Conservation (phyloP, 1,139 yeast genomes). For the Debaryomyces udenii region DNA sequence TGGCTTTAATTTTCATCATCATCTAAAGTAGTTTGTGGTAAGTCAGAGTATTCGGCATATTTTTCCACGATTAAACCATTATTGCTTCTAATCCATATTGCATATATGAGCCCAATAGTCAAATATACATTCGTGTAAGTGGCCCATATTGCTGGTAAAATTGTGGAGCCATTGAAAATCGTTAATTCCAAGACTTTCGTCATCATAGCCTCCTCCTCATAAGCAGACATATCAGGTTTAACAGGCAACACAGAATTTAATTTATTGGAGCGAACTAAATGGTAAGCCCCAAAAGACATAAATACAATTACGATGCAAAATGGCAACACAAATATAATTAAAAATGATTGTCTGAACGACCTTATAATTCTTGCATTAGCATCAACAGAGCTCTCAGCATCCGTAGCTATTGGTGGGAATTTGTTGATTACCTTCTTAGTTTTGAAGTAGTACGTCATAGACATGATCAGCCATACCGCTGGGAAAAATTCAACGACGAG, state of each 20-base stretch:
- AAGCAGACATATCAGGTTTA: too few relatives aligned
- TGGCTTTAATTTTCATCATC: slow-evolving; percentile 3
- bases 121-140: slow-evolving; percentile 20
- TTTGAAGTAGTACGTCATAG: slow-evolving; percentile 27
- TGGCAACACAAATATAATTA: slow-evolving; percentile 35
- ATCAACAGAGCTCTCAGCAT: slow-evolving; percentile 22
- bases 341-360: slow-evolving; percentile 35
- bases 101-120: slow-evolving; percentile 27
- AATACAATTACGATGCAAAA: slow-evolving; percentile 16
- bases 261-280: not conserved
- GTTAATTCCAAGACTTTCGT: slow-evolving; percentile 1
- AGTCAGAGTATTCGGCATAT: slow-evolving; percentile 1
- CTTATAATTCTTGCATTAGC: slow-evolving; percentile 24
- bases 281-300: not conserved
- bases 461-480: slow-evolving; percentile 20
- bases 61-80: slow-evolving; percentile 32
- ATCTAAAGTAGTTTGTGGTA: not conserved
- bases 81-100: slow-evolving; percentile 40
- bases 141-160: slow-evolving; percentile 17
- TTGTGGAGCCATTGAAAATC: slow-evolving; percentile 3
- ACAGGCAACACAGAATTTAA: too few relatives aligned
- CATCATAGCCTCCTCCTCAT: not conserved
- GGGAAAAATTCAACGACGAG: slow-evolving; percentile 12
- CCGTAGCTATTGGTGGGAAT: slow-evolving; percentile 33
- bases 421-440: slow-evolving; percentile 33